Conservation (phyloP, 2,329 filamentous ascomycete species). For the Fusarium sp. region DNA sequence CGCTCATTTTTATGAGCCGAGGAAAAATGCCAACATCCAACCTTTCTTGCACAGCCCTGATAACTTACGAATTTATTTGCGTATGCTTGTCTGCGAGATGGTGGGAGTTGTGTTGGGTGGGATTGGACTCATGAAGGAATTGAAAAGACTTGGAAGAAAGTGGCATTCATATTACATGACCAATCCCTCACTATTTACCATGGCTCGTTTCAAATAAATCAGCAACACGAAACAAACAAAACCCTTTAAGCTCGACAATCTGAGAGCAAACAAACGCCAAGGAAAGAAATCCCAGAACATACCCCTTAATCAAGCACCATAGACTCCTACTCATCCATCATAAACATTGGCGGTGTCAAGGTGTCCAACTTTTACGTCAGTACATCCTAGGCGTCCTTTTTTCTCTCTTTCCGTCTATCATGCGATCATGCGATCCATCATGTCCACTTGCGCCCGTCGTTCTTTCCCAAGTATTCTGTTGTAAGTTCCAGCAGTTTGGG, state of each 20-base stretch:
- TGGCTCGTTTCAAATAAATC: constrained; percentile 20
- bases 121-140: background rate
- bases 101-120: background rate
- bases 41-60: constrained; percentile 7
- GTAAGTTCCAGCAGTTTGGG: constrained; percentile 8
- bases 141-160: constrained; percentile 9
- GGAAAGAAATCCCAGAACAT: constrained; percentile 5
- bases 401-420: constrained; percentile 10
- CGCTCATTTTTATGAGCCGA: background rate
- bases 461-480: background rate
- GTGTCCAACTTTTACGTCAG: background rate
- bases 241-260: constrained; percentile 13
- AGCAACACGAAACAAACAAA: constrained; percentile 7
- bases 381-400: background rate
- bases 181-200: background rate
- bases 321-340: background rate
- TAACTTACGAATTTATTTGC: constrained; percentile 6
- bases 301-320: background rate
- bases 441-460: background rate
- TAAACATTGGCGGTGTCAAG: background rate
- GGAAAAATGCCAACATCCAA: background rate
- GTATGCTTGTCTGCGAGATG: constrained; percentile 1
- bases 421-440: constrained; percentile 10
- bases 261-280: background rate
- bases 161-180: background rate